Evolutionary conservation across 2,329 filamentous ascomycete species (phyloP), one percentile per base, ranked within the genome.

Genomic region (Botrytis galanthina): DNA sequence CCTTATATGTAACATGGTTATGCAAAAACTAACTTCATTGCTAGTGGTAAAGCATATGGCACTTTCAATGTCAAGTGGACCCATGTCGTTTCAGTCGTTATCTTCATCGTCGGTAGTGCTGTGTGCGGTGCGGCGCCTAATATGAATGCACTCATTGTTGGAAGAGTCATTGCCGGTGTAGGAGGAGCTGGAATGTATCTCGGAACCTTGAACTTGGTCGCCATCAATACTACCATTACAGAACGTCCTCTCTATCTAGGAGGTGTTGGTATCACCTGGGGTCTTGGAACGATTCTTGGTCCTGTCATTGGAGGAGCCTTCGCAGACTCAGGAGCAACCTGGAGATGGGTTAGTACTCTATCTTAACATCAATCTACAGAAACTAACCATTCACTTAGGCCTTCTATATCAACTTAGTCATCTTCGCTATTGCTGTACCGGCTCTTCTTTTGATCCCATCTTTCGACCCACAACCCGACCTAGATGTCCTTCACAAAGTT

Each of bases 131-230:
- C 76, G 3, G 80, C 80, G 32, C 78, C 78, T 14, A 78, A 70
- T n/a, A 78, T 78, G 79, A 78, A 82, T 70, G 83, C 83, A 16
- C 75, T 87, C 10, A 87, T 87, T 73, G 76, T 84, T 32, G 85
- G 84, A 4, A 80, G 85, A 20, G 83, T 81, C 16, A 79, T 85
- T 48, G 80, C 81, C 46, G 85, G 84, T 44, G 75, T 82, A 9
- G 84, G 84, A 2, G 84, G 83, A 0, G 76, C 79, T 18, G 85
- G 84, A 8, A 82, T 85, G 75, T 85, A 84, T 68, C 80, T 79
- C 1, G 84, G 84, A 29, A 66, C 60, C 16, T 46, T 78, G 37
- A 77, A 69, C n/a, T 72, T 74, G 39, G 42, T 76, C n/a, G 42
- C 72, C 18, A 67, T 76, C 7, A 73, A 74, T 16, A 76, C 74